Base-by-base conservation (phyloP, 306 rosid species). In the Glycine soja region DNA sequence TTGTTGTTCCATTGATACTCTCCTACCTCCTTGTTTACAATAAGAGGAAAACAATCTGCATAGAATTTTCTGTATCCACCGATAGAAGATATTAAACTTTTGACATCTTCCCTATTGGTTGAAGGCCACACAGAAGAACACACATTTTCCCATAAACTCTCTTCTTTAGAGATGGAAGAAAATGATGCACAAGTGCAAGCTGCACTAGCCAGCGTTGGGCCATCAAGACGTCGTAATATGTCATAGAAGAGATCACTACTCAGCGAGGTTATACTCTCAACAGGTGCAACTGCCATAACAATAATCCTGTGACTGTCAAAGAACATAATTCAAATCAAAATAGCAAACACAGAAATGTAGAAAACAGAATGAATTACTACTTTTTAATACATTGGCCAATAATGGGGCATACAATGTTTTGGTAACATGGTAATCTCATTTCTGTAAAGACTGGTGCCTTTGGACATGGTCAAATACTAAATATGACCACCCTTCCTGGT, bases 101-200 rank as follows among this genome's bases (percentile, higher is more conserved):
- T 94, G 77, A 94, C 94, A 59, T 94, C 97, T 77, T 90, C 97
- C 86, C 94, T 86, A 40, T 90, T 78, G 66, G 98, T 94, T 6
- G 97, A 91, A 83, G 98, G 97, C 97, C 97, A 92, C 93, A 88
- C 84, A 40, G 97, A 85, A 32, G 98, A 85, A 70, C 98, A 92
- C 7, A 89, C 94, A 59, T 92, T 79, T 88, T 92, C 97, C 98
- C 98, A 94, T 74, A 94, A 82, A 65, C 88, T 88, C 80, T 94
- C 98, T 77, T 94, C 97, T 84, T 87, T 92, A 72, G 92, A 94
- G 84, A 94, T 88, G 86, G 97, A 91, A 81, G 85, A 80, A 76
- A 94, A 90, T 3, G 97, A 79, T 8, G 91, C 89, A 83, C 98
- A 94, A 48, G 97, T 76, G 79, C 98, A 94, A 48, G 98, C 93